Base-by-base conservation (phyloP, 495 filamentous ascomycete species). In the Talaromyces thailandensis region DNA sequence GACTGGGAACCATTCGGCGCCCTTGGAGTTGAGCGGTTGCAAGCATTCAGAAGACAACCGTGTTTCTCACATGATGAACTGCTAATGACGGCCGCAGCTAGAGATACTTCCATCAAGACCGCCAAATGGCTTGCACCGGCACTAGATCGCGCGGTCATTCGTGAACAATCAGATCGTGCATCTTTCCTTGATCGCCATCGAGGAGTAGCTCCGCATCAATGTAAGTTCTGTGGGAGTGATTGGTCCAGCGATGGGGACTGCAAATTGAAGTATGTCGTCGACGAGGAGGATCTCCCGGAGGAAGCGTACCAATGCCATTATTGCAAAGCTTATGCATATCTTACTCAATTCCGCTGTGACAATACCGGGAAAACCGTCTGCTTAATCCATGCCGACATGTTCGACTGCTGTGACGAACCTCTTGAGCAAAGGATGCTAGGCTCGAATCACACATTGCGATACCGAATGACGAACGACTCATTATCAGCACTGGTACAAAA, bases 51-150 rank as follows among this genome's bases (percentile, higher is more conserved):
- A 62, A 84, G 92, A 43, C 91, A 96, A 65, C 92, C 94, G 0
- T 96, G 93, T 71, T 98, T 98, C 71, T 97, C 94, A 3, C 94
- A 98, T 62, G 94, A 98, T 71, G 94, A 98, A 71, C 75, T 98
- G n/a, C 78, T 98, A 6, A 86, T 95, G 70, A 95, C 94, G 2
- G 94, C 92, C 8, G 88, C 89, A 24, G 81, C 81, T 40, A 81
- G 88, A 43, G 90, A 94, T 64, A 80, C 88, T 37, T 89, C 89
- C 0, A 98, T 98, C 60, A 88, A 92, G 65, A 97, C 93, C 18
- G 92, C 94, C 2, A 96, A 93, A 73, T 98, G 94, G 88, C 81
- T 98, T 43, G 89, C 88, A 2, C 93, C 93, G 2, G 94, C 94
- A 18, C 76, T 98, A 43, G 86, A 88, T 55, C 84, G 87, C 62